Base-by-base conservation (phyloP, 2,329 filamentous ascomycete genomes). In the Arthrobotrys sphaeroides region DNA sequence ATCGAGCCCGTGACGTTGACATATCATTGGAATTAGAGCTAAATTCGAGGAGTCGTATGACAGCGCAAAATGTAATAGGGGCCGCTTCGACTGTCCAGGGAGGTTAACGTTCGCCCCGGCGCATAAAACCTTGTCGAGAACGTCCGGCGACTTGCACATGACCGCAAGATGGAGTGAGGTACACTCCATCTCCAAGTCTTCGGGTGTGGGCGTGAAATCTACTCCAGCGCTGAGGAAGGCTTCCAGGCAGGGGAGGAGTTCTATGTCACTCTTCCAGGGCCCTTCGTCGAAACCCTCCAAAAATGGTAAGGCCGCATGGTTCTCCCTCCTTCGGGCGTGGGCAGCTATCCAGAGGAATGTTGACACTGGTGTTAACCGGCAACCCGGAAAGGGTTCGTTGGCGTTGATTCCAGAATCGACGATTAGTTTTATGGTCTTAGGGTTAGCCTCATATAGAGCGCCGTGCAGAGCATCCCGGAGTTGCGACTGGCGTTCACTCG, bases 61-160 rank as follows among this genome's bases (percentile, higher is more conserved):
- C 2, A 72, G 47, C 2, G 67, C 55, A 31, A 55, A 72, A 33
- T 72, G 67, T 18, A 72, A n/a, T 5, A 72, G 36, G 3, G 67
- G 55, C 28, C 57, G 20, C 5, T 24, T 13, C 4, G 57, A 31
- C 7, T 5, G 9, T 12, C 16, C 20, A 31, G n/a, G 45, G 7
- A 64, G 45, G 12, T 62, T 55, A 16, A 57, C 16, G 18, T 43
- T 26, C 6, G 55, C 67, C 1, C 67, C 67, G 5, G 43, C 45
- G 1, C 24, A 6, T 12, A 28, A 33, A 3, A 72, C 18, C 3
- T 20, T 18, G 3, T 45, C 47, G 1, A 72, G 24, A 18, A 72
- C 33, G 3, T 72, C 45, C 40, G 55, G 31, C 1, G 67, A 72
- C 12, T 57, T 72, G 45, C 51, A 72, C 10, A 45, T 49, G 18